Base-by-base conservation (phyloP, 768 basidiomycete species). In the Leccinum imitatum region DNA sequence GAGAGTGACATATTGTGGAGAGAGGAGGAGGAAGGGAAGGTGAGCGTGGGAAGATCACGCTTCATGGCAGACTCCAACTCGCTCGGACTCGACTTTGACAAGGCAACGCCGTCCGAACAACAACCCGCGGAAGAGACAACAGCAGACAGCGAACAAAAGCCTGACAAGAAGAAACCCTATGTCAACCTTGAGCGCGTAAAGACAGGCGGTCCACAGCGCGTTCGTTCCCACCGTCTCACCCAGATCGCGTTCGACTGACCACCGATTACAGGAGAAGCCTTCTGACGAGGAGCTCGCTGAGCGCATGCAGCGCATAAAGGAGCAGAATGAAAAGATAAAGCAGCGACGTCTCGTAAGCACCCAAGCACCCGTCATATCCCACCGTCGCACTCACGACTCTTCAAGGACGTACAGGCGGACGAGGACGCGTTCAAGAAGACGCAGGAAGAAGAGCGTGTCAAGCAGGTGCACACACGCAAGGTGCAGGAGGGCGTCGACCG, bases 1-100 rank as follows among this genome's bases (percentile, higher is more conserved):
- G 95, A 87, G 75, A 98, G 89, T 59, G 95, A 97, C 95, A 98
- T 88, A 98, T 88, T 67, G 76, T n/a, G 48, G 10, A 21, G 19
- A n/a, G 52, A 35, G 13, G 10, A 19, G 37, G 59, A 27, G 8
- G 27, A 27, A 25, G 25, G 25, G 39, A 44, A 10, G 41, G 9
- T 9, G 4, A 44, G 41, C 73, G 67, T 67, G 70, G 69, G 68
- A 69, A 62, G 41, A 55, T 41, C 50, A 37, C 17, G 35, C 51
- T 68, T 67, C 25, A 82, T 79, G 77, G 75, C 79, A 57, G 74
- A 77, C 52, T 72, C 80, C 64, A 90, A 91, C 71, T 83, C 87
- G 51, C 85, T 91, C 59, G 89, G 88, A 54, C 84, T 91, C 65
- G 83, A 89, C 69, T 86, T 90, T 65, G 79, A 84, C 56, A 77